Conservation (phyloP, 306 rosid genomes). For the Abrus precatorius region DNA sequence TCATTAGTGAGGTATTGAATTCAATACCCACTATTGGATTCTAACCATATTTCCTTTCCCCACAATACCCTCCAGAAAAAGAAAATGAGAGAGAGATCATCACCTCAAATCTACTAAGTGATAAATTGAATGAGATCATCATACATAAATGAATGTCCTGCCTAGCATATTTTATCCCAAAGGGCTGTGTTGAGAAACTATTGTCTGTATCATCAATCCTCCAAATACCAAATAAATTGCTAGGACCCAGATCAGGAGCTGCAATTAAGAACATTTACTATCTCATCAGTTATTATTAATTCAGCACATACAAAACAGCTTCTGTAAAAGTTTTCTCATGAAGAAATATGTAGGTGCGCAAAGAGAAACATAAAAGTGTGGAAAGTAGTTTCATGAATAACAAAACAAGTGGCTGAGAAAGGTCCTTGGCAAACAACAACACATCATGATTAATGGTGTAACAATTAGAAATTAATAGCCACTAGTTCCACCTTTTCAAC, state of each 20-base stretch:
- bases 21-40: slow-evolving; percentile 6
- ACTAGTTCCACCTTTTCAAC: background rate
- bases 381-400: background rate
- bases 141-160: slow-evolving; percentile 87
- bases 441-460: background rate
- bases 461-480: background rate
- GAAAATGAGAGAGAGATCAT: slow-evolving; percentile 44
- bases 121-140: slow-evolving; percentile 84
- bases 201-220: slow-evolving; percentile 84
- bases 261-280: slow-evolving; percentile 46
- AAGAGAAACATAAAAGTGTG: background rate
- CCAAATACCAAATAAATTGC: slow-evolving; percentile 75
- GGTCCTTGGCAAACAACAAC: background rate
- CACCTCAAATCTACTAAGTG: slow-evolving; percentile 74
- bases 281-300: slow-evolving; percentile 32
- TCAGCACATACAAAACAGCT: slow-evolving; percentile 5
- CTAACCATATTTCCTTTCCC: slow-evolving; percentile 12
- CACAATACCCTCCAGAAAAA: background rate
- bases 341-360: slow-evolving; percentile 10
- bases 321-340: background rate
- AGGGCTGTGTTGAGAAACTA: slow-evolving; percentile 94
- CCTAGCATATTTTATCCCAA: slow-evolving; percentile 87
- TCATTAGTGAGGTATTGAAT: slow-evolving; percentile 3
- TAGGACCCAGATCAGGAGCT: slow-evolving; percentile 73
- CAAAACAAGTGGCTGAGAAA: background rate